A percentile compares a stretch with the other conserved stretches of the same genome.
Evolutionary conservation across 2,329 filamentous ascomycete species (phyloP).

Genomic region (Xylariaceae sp.): DNA sequence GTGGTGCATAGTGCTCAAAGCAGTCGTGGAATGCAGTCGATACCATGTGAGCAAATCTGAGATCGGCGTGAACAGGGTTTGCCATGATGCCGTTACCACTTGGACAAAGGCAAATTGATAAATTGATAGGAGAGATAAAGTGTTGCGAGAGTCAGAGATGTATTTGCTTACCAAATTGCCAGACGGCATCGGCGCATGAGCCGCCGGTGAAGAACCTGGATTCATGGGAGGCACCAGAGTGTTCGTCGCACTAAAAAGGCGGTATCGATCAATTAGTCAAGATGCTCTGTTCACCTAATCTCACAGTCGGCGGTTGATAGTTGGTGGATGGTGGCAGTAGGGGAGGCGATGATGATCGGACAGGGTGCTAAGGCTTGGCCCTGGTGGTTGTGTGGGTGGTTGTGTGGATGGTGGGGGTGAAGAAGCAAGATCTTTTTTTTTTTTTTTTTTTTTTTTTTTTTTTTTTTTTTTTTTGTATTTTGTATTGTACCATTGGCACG

Average conservation of each 20-base stretch:
- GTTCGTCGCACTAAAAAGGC: constrained; percentile 21
- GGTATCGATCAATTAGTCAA: constrained; percentile 15
- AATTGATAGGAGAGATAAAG: too few species aligned
- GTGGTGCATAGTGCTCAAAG: background rate
- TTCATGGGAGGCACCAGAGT: constrained; percentile 24
- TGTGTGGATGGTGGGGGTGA: background rate
- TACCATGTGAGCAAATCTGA: background rate
- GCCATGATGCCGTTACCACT: background rate
- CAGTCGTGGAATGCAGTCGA: background rate
- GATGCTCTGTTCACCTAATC: background rate
- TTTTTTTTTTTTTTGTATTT: too few species aligned
- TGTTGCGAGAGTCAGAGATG: too few species aligned
- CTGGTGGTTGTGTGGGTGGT: too few species aligned
- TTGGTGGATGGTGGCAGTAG: background rate
- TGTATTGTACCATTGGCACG: background rate
- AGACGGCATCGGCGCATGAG: constrained; percentile 35
- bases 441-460: too few species aligned
- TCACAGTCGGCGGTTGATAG: background rate
- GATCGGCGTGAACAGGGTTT: background rate
- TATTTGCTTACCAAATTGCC: constrained; percentile 36
- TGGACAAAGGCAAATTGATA: background rate
- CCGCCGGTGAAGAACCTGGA: constrained; percentile 34
- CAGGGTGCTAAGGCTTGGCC: background rate
- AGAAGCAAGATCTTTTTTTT: background rate
- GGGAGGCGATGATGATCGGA: background rate